Conservation (phyloP, 345 rosid genomes). For the Murraya paniculata region DNA sequence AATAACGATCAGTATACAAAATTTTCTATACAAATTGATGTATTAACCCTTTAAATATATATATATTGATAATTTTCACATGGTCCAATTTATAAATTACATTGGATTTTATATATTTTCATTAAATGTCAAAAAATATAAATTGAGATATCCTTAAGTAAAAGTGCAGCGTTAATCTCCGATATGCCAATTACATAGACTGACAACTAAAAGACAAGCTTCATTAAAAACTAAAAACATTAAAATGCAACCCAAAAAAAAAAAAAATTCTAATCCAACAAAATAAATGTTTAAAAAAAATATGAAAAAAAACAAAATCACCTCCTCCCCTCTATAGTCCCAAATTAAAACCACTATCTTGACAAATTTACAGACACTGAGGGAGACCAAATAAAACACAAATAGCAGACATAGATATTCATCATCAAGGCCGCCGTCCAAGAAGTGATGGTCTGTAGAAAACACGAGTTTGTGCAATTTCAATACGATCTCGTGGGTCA, state of each 20-base stretch:
- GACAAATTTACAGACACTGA: constrained; percentile 4
- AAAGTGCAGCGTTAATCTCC: too few relatives aligned
- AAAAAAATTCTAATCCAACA: neutral
- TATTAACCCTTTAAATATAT: too few relatives aligned
- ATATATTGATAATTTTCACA: too few relatives aligned
- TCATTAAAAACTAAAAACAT: neutral
- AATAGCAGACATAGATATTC: neutral
- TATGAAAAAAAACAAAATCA: neutral
- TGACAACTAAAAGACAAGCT: neutral
- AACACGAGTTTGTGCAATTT: constrained; percentile 88
- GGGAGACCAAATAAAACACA: neutral
- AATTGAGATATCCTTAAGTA: too few relatives aligned
- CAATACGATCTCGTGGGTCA: constrained; percentile 89
- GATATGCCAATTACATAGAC: neutral
- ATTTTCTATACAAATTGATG: too few relatives aligned
- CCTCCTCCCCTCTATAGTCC: neutral
- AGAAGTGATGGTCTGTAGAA: constrained; percentile 90
- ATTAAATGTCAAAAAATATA: too few relatives aligned
- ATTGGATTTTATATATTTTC: too few relatives aligned
- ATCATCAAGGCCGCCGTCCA: constrained; percentile 43
- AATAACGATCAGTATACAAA: too few relatives aligned
- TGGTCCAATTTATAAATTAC: too few relatives aligned
- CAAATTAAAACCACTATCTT: neutral
- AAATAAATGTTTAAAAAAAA: neutral
- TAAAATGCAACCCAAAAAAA: neutral